Evolutionary conservation across 331 rosid genomes (phyloP), one percentile per base, ranked within the genome.

Genomic region (Pyrus hybrid): DNA sequence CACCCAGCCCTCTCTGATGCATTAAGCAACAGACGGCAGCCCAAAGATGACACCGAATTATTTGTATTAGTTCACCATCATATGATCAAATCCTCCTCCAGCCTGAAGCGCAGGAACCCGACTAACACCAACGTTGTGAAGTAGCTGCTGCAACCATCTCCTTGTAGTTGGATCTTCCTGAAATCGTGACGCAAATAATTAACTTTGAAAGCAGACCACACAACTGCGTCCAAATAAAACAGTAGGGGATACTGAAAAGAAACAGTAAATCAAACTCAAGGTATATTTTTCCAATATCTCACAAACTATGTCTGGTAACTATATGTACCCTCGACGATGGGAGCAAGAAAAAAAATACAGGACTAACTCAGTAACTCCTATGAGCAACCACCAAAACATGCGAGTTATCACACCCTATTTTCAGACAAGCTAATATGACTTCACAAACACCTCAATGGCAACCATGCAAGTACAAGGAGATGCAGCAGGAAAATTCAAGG

Each of bases 141-240:
- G 88, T 89, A 93, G 72, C 64, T 83, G 90, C 28, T 87, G 86
- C 37, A 91, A 85, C 94, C 90, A 87, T 79, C 81, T 85, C 84
- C 83, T 79, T 18, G 88, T 84, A 20, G 89, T 79, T 73, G 86
- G 91, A 77, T 93, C 98, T 41, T 93, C 97, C 97, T 93, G 94
- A 57, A 77, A 74, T 7, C 2, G 43, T 30, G 58, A 79, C 41
- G 22, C 60, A 67, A 18, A 33, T 68, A 29, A 73, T 18, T 21
- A n/a, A 57, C 18, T 68, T 53, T 47, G 53, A 63, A 77, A 21
- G 41, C 2, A 22, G 18, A 9, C 63, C 47, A 30, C 17, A 21
- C 14, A 51, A 67, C 4, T 23, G 13, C 5, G 23, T 25, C 67
- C 65, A 71, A 8, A 11, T 58, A 57, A 58, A 72, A 20, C 22